These are phyloP conservation scores for Penicillium brasilianum DNA, from an alignment of 2,329 filamentous ascomycete genomes.

Conservation along the genomic window DNA sequence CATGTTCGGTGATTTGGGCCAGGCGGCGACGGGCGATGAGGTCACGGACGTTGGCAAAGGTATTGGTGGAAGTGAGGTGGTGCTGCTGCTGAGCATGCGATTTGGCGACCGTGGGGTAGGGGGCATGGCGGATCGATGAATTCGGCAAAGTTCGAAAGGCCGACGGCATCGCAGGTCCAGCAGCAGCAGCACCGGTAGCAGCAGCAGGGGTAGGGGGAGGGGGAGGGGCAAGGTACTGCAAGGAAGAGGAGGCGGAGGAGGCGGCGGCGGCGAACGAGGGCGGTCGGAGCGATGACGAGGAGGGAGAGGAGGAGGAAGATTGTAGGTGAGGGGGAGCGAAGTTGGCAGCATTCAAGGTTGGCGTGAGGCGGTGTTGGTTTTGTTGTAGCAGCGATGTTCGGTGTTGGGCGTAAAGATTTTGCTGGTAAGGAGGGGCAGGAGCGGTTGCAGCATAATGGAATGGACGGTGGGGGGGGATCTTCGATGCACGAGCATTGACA, in stretches of 20 bases:
- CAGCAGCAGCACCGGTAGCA: conserved; percentile 42
- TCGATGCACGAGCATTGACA: conserved; percentile 34
- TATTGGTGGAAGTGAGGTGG: conserved; percentile 43
- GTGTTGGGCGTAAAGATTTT: conserved; percentile 32
- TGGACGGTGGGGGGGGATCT: conserved; percentile 34
- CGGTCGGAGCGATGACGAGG: conserved; percentile 28
- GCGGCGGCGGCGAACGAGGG: conserved; percentile 33
- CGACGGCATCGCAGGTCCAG: conserved; percentile 49
- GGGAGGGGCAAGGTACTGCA: conserved; percentile 44
- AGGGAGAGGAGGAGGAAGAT: conserved; percentile 13
- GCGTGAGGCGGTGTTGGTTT: conserved; percentile 20
- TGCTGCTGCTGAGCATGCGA: conserved; percentile 39
- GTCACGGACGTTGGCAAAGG: conserved; percentile 49
- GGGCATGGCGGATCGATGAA: conserved; percentile 45
- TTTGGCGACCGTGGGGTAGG: conserved; percentile 45
- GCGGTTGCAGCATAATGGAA: conserved; percentile 34
- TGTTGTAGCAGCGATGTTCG: conserved; percentile 19
- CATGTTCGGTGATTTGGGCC: conserved; percentile 52
- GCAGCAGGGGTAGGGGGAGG: conserved; percentile 36
- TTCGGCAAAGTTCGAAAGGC: conserved; percentile 48
- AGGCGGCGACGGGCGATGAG: conserved; percentile 49
- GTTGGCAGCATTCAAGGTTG: conserved; percentile 22
- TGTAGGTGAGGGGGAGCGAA: conserved; percentile 21
- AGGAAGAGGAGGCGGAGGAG: conserved; percentile 31
- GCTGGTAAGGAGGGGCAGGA: conserved; percentile 33